These are phyloP conservation scores for Voacanga thouarsii DNA, from an alignment of 257 asterid genomes.

Conservation along the genomic window DNA sequence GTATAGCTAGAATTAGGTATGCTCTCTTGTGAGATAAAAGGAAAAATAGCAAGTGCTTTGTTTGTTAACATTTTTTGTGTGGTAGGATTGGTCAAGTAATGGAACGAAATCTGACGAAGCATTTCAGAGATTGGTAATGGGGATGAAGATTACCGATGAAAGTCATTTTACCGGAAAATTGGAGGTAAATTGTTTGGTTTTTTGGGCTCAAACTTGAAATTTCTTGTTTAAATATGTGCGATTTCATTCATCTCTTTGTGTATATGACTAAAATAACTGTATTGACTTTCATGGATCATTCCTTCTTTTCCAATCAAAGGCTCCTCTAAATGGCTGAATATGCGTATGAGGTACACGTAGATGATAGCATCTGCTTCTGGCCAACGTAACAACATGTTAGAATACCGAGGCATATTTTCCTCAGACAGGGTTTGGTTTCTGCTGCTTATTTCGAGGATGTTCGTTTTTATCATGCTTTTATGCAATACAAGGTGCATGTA, in stretches of 20 bases:
- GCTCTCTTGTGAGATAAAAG: neutral
- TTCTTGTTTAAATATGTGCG: neutral
- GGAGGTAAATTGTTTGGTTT: conserved; percentile 9
- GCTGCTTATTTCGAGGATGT: neutral
- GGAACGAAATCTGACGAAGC: neutral
- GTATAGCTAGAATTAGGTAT: neutral
- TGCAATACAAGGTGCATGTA: neutral
- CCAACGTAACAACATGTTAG: neutral
- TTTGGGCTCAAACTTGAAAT: neutral
- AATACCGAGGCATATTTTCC: neutral
- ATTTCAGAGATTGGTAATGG: neutral
- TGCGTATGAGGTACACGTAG: neutral
- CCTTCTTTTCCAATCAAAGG: neutral
- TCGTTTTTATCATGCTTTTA: neutral
- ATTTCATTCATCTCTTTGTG: neutral
- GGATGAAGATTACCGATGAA: conserved; percentile 5
- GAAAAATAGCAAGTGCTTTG: neutral
- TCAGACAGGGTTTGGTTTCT: neutral
- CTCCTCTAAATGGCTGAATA: neutral
- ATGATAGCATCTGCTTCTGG: neutral
- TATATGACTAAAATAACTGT: neutral
- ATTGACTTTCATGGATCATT: neutral
- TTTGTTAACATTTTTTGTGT: neutral
- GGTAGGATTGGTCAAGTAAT: conserved; percentile 9
- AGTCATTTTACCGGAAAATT: conserved; percentile 2